phyloP scores from a whole-genome alignment of 306 rosid genomes.

The Argentina anserina region DNA sequence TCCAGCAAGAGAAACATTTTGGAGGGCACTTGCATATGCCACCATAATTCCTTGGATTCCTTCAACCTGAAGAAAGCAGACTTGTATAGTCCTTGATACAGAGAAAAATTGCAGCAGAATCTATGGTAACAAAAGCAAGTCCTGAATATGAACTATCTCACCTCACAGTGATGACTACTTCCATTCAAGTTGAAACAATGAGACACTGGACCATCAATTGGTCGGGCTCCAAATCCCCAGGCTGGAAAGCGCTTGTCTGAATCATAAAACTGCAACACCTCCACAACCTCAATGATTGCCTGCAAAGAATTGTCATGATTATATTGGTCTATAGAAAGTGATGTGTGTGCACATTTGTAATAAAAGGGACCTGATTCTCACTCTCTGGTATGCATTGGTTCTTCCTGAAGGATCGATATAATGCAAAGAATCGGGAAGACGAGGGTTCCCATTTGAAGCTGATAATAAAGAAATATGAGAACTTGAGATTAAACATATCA shows the following conservation, averaged over 20 bases:
- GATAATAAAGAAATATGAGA: constrained; percentile 35
- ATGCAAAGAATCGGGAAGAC: constrained; percentile 99
- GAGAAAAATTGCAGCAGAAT: constrained; percentile 21
- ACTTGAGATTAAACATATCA: neutral
- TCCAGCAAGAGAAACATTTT: constrained; percentile 97
- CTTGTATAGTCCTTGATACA: constrained; percentile 13
- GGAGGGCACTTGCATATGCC: constrained; percentile 94
- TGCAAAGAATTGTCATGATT: constrained; percentile 29
- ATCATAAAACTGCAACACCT: constrained; percentile 91
- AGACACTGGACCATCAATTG: constrained; percentile 97
- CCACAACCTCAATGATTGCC: constrained; percentile 95
- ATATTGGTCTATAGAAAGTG: constrained; percentile 21
- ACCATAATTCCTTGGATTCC: constrained; percentile 96
- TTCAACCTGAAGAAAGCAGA: constrained; percentile 71
- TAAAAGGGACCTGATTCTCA: constrained; percentile 47
- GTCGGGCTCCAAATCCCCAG: constrained; percentile 99
- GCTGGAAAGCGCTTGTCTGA: constrained; percentile 92
- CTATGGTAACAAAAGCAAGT: constrained; percentile 29
- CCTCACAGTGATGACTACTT: constrained; percentile 89
- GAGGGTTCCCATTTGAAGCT: constrained; percentile 99
- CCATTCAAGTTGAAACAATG: constrained; percentile 99
- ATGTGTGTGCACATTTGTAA: constrained; percentile 14
- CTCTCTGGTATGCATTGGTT: constrained; percentile 91
- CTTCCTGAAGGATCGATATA: constrained; percentile 95
- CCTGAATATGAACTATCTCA: constrained; percentile 29